These are phyloP conservation scores for Ophiostoma perfectum DNA, from an alignment of 2,329 filamentous ascomycete species.

Conservation along the genomic window DNA sequence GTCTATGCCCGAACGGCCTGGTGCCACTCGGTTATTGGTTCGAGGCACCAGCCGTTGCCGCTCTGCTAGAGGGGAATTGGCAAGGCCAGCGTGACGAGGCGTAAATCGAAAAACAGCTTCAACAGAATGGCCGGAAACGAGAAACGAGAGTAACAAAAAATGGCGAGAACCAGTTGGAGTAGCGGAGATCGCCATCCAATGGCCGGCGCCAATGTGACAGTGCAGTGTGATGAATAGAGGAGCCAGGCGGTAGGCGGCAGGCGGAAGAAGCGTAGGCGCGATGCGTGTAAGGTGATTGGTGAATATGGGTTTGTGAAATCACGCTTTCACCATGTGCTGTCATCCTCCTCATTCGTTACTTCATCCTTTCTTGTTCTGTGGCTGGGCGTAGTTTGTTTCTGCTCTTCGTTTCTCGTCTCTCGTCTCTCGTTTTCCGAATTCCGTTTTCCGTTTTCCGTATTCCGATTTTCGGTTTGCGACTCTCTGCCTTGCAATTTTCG, in stretches of 20 bases:
- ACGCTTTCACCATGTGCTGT: neutral
- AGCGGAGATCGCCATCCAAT: neutral
- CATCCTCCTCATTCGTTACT: neutral
- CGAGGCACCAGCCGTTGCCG: conserved; percentile 8
- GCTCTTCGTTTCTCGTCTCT: neutral
- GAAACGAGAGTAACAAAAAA: neutral
- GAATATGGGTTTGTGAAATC: neutral
- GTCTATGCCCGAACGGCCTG: neutral
- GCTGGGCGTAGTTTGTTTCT: too few species aligned
- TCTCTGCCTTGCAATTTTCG: neutral
- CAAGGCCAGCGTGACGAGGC: conserved; percentile 8
- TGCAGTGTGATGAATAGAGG: conserved; percentile 14
- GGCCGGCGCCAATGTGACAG: conserved; percentile 7
- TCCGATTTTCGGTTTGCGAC: neutral
- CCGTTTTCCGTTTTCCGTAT: neutral
- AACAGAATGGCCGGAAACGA: neutral
- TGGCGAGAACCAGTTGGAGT: neutral
- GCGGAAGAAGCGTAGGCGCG: neutral
- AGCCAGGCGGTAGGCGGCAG: neutral
- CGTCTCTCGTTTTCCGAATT: neutral
- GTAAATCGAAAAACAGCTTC: neutral
- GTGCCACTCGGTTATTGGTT: neutral
- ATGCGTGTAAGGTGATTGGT: conserved; percentile 15
- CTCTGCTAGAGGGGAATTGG: conserved; percentile 7
- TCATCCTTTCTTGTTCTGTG: neutral